Base-by-base conservation (phyloP, 805 yeast species). In the Kazachstania bromeliacearum region DNA sequence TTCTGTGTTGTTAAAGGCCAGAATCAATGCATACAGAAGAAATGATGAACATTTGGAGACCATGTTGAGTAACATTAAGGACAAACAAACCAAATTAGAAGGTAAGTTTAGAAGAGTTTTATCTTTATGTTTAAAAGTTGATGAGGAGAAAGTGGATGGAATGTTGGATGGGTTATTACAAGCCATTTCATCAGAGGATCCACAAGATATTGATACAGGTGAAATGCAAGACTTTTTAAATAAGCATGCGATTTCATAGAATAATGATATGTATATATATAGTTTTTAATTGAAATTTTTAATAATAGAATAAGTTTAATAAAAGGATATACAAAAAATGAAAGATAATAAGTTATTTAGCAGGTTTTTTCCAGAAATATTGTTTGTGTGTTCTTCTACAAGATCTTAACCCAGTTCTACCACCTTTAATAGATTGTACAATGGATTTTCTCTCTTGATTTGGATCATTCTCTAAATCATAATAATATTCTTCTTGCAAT, bases 311-410 rank as follows among this genome's bases (percentile, higher is more conserved):
- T 10, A 23, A n/a, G 10, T 23, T 23, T 23, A 23, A n/a, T 10
- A 23, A n/a, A 23, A 23, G n/a, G 26, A 23, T 10, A 23, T 3
- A 23, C 4, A n/a, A 4, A 23, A n/a, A n/a, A 23, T 10, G 10
- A 23, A 10, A 23, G n/a, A 23, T 23, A 10, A 23, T n/a, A 23
- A 28, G 15, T 30, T 33, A 34, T 30, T 53, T 56, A 7, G 55
- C 57, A 9, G 73, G 73, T 44, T 62, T 67, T 44, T 67, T 67
- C 71, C 71, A 67, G 50, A 65, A 67, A 43, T 67, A 67, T 46
- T 67, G 98, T 62, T 92, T 89, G 62, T 88, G 98, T 1, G 85
- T 83, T 63, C 80, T 85, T 65, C 98, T 75, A 62, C 97, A 92
- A 31, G 82, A 76, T 59, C 98, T 74, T 47, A 89, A 67, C 1